phyloP scores from a whole-genome alignment of 2,329 filamentous ascomycete genomes.

The Plenodomus biglobosus region DNA sequence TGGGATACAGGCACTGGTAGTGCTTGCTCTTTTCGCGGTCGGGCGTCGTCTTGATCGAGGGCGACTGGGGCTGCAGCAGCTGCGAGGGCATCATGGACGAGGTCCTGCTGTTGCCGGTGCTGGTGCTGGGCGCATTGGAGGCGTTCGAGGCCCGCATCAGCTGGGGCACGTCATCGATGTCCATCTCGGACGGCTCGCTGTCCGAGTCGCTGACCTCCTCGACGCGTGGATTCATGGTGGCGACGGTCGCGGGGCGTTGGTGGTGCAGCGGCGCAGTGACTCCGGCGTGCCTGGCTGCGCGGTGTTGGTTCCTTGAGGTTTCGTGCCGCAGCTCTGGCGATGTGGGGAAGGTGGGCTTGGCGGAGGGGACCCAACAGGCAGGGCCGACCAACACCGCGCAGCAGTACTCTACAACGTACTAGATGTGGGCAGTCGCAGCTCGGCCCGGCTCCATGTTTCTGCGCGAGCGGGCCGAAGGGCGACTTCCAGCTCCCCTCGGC shows the following conservation, averaged over 20 bases:
- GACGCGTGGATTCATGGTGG: constrained; percentile 66
- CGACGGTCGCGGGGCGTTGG: neutral
- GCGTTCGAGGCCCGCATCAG: constrained; percentile 44
- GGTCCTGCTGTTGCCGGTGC: constrained; percentile 19
- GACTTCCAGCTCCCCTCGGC: neutral
- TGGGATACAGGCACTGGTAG: constrained; percentile 88
- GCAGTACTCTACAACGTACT: too few relatives aligned
- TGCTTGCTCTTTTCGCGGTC: constrained; percentile 64
- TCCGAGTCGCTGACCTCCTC: constrained; percentile 90
- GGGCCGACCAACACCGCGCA: neutral
- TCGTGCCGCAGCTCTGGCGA: neutral
- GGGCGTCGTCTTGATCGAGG: constrained; percentile 45
- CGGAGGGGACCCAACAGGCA: neutral
- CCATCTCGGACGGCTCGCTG: constrained; percentile 64
- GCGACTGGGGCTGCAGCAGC: constrained; percentile 41
- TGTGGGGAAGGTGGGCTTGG: neutral
- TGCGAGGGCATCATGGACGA: constrained; percentile 26
- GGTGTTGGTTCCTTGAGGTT: neutral
- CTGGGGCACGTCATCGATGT: constrained; percentile 81
- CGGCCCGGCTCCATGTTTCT: neutral
- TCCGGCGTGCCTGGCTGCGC: too few relatives aligned
- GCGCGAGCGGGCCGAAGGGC: neutral
- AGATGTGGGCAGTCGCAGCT: too few relatives aligned
- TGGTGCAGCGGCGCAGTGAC: neutral
- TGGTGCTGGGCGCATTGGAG: constrained; percentile 33